Evolutionary conservation across 306 rosid genomes (phyloP).

Genomic region (Luffa aegyptiaca): DNA sequence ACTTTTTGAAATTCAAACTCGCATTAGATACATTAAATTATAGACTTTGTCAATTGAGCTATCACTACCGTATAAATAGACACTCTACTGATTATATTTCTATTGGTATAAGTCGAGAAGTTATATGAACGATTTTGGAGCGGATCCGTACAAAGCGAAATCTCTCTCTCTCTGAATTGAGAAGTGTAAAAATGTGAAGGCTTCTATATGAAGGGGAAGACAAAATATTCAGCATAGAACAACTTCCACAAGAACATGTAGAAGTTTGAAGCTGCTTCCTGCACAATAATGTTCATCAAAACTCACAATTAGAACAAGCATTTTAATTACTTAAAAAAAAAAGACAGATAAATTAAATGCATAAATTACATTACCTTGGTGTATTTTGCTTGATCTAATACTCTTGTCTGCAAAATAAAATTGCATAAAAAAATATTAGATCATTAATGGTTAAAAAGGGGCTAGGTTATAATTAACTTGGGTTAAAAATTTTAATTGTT

Average conservation of each 20-base stretch:
- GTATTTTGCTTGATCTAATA: conserved; percentile 65
- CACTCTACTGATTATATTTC: neutral
- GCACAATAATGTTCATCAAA: conserved; percentile 17
- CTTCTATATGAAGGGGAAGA: conserved; percentile 69
- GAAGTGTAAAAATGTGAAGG: neutral
- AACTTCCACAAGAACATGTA: conserved; percentile 90
- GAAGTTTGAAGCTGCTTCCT: conserved; percentile 77
- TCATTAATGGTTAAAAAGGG: neutral
- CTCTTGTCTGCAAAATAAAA: conserved; percentile 32
- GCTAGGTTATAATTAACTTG: conserved; percentile 6
- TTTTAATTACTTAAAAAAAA: neutral
- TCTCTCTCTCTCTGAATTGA: neutral
- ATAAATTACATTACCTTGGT: conserved; percentile 49
- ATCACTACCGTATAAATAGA: too few relatives aligned
- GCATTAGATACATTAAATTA: too few relatives aligned
- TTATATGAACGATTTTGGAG: neutral
- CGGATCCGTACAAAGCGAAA: neutral
- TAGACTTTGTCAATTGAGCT: neutral
- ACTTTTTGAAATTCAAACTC: too few relatives aligned
- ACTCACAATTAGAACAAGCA: neutral
- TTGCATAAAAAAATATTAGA: neutral
- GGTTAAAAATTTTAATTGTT: too few relatives aligned
- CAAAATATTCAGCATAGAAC: conserved; percentile 73
- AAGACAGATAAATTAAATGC: neutral
- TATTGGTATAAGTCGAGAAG: neutral